Percentiles rank a stretch among this genome's conserved stretches.
Conservation (phyloP, 2,329 filamentous ascomycete genomes). For the Colletotrichum lentis region DNA sequence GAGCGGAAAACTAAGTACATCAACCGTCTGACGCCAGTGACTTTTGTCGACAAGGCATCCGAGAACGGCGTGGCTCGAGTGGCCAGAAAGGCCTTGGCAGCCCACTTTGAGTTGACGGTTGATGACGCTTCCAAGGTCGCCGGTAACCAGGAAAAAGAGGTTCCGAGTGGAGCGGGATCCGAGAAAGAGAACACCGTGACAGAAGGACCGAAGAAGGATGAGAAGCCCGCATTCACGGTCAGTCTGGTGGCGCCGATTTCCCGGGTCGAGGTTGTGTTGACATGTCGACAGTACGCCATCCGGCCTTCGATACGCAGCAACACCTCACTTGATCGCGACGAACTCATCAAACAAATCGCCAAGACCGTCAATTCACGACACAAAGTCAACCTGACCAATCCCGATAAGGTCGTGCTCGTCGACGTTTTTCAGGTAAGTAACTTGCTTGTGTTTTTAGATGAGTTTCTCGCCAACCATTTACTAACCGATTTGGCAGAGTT, state of each 20-base stretch:
- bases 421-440: constrained; percentile 78
- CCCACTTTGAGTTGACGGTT: constrained; percentile 64
- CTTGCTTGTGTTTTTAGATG: constrained; percentile 13
- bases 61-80: constrained; percentile 73
- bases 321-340: constrained; percentile 70
- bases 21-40: constrained; percentile 65
- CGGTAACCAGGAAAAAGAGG: constrained; percentile 39
- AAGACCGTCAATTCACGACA: constrained; percentile 70
- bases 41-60: constrained; percentile 68
- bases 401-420: constrained; percentile 80
- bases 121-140: constrained; percentile 21
- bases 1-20: constrained; percentile 64
- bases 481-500: constrained; percentile 59
- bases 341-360: constrained; percentile 76
- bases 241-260: constrained; percentile 41
- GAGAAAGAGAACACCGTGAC: constrained; percentile 16
- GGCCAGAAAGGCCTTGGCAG: constrained; percentile 67
- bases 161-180: too few species aligned
- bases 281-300: constrained; percentile 75
- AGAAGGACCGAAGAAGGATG: constrained; percentile 29
- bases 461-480: background rate
- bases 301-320: constrained; percentile 80
- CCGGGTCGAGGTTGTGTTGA: background rate
- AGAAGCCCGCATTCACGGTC: constrained; percentile 52
- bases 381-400: constrained; percentile 79